Conservation (phyloP, 2,329 filamentous ascomycete genomes). For the Lojkania enalia region DNA sequence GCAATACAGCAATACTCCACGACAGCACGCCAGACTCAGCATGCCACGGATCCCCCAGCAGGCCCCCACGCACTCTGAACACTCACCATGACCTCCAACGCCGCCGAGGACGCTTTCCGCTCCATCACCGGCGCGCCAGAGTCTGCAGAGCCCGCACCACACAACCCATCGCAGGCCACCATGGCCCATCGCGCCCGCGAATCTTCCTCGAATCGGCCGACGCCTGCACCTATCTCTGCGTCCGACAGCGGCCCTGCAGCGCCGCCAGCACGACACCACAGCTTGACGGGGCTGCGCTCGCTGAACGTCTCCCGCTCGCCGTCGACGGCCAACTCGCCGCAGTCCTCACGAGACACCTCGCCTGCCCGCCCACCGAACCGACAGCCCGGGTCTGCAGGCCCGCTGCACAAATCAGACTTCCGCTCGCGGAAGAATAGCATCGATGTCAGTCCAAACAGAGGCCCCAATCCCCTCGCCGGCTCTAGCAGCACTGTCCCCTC, state of each 20-base stretch:
- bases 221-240: slow-evolving; percentile 10
- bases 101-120: slow-evolving; percentile 38
- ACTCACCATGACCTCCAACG: slow-evolving; percentile 31
- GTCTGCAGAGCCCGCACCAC: slow-evolving; percentile 42
- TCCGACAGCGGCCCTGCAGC: slow-evolving; percentile 16
- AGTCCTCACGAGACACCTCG: slow-evolving; percentile 53
- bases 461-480: slow-evolving; percentile 36
- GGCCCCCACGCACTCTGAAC: slow-evolving; percentile 19
- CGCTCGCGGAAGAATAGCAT: slow-evolving; percentile 51
- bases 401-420: slow-evolving; percentile 32
- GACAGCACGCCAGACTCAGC: slow-evolving; percentile 16
- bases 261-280: slow-evolving; percentile 28
- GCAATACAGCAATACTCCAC: background rate
- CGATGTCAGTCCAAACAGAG: slow-evolving; percentile 48
- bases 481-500: slow-evolving; percentile 57
- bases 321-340: slow-evolving; percentile 48
- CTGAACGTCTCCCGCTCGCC: slow-evolving; percentile 39
- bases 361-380: slow-evolving; percentile 45
- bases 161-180: slow-evolving; percentile 14
- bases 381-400: slow-evolving; percentile 22
- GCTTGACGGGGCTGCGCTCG: slow-evolving; percentile 31
- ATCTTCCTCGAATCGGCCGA: slow-evolving; percentile 17
- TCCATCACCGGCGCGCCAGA: slow-evolving; percentile 42
- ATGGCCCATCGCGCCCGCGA: slow-evolving; percentile 16
- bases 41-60: slow-evolving; percentile 33